These are phyloP conservation scores for Eutrema japonicum DNA, from an alignment of 345 rosid genomes.

Conservation along the genomic window DNA sequence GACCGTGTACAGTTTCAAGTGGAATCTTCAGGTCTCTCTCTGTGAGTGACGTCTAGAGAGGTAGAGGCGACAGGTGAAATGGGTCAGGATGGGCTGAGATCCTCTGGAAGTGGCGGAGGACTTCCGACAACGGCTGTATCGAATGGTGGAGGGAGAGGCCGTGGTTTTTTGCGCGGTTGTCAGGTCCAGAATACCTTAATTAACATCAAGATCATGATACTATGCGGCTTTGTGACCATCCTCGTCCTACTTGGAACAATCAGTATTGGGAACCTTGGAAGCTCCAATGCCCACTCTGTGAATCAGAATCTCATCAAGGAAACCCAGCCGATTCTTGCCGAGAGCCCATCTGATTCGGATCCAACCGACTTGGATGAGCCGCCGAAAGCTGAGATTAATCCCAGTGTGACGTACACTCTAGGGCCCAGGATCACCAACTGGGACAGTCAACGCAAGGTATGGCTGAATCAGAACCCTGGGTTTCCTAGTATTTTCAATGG, in stretches of 20 bases:
- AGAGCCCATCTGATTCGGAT: conserved; percentile 72
- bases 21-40: conserved; percentile 12
- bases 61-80: conserved; percentile 13
- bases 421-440: conserved; percentile 74
- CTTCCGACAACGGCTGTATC: background rate
- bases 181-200: conserved; percentile 81
- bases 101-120: conserved; percentile 32
- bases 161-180: conserved; percentile 56
- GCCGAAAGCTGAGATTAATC: conserved; percentile 33
- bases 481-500: conserved; percentile 75
- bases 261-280: conserved; percentile 69
- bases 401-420: conserved; percentile 64
- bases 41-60: conserved; percentile 18
- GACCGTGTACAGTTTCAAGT: conserved; percentile 25
- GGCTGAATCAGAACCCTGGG: conserved; percentile 75
- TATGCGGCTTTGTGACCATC: conserved; percentile 84
- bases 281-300: conserved; percentile 71
- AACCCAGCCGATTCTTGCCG: conserved; percentile 65
- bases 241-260: conserved; percentile 85
- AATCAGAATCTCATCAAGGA: conserved; percentile 73
- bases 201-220: conserved; percentile 89
- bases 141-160: conserved; percentile 37
- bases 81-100: conserved; percentile 33
- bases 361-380: conserved; percentile 47
- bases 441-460: conserved; percentile 76